phyloP scores from a whole-genome alignment of 2,329 filamentous ascomycete genomes.

The Calonectria naviculata region DNA sequence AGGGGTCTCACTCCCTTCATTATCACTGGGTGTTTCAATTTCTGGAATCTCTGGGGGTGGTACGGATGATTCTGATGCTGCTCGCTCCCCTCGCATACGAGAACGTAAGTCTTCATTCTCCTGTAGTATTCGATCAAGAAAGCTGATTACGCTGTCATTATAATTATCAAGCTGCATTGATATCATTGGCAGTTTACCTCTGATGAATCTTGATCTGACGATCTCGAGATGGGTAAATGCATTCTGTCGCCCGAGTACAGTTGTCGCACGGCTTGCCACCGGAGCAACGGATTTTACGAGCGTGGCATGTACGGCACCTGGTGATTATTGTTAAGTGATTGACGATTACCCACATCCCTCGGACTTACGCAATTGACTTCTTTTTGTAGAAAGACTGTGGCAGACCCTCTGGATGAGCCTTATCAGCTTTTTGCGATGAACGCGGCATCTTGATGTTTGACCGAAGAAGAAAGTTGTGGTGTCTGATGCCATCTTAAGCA shows the following conservation, averaged over 20 bases:
- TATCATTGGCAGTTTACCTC: not conserved
- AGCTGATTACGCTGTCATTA: not conserved
- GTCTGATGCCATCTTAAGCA: not conserved
- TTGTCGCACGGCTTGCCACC: constrained; percentile 11
- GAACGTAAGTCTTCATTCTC: constrained; percentile 17
- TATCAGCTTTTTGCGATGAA: not conserved
- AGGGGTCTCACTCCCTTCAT: not conserved
- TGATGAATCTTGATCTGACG: constrained; percentile 6
- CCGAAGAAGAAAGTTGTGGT: not conserved
- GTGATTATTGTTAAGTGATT: not conserved
- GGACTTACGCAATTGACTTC: constrained; percentile 4
- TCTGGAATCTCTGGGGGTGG: not conserved
- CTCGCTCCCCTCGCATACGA: not conserved
- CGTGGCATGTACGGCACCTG: constrained; percentile 3
- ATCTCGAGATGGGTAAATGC: constrained; percentile 7
- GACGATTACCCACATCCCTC: not conserved
- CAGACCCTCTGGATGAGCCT: not conserved
- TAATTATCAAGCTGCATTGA: not conserved
- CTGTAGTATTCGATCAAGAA: constrained; percentile 15
- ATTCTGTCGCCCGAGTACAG: constrained; percentile 3
- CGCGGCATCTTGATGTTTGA: constrained; percentile 1
- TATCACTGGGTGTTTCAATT: not conserved
- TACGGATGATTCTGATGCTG: not conserved
- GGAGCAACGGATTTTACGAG: constrained; percentile 11
- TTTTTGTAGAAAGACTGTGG: not conserved